Evolutionary conservation across 2,329 filamentous ascomycete genomes (phyloP).

Genomic region (Botrytis squamosa): DNA sequence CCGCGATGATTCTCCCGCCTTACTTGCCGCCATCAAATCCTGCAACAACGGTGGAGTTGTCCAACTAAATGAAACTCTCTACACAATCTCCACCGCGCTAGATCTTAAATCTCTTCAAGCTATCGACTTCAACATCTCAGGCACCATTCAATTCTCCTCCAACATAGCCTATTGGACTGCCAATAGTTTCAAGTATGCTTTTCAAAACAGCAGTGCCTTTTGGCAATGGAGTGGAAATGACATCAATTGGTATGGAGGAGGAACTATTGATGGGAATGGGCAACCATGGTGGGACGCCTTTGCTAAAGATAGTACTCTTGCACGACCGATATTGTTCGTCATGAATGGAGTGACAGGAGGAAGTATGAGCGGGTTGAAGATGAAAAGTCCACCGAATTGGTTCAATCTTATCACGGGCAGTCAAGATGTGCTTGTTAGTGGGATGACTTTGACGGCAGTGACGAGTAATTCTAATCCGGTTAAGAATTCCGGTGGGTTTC

Average conservation of each 20-base stretch:
- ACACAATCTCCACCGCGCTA: constrained; percentile 14
- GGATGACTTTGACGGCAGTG: constrained; percentile 6
- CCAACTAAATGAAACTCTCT: constrained; percentile 4
- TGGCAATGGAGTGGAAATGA: constrained; percentile 11
- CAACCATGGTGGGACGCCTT: constrained; percentile 18
- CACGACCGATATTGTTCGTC: constrained; percentile 13
- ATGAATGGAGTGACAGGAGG: constrained; percentile 15
- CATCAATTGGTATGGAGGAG: constrained; percentile 12
- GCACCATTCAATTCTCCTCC: constrained; percentile 11
- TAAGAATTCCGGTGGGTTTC: constrained; percentile 14
- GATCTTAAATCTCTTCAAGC: constrained; percentile 6
- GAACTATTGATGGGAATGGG: constrained; percentile 17
- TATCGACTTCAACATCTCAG: constrained; percentile 14
- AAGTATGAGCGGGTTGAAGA: constrained; percentile 7
- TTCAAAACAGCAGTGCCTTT: constrained; percentile 13
- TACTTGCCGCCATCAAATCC: constrained; percentile 8
- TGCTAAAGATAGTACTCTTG: constrained; percentile 1
- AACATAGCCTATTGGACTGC: constrained; percentile 8
- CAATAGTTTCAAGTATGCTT: constrained; percentile 4
- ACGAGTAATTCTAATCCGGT: constrained; percentile 1
- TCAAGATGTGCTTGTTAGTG: constrained; percentile 13
- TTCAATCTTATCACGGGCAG: constrained; percentile 11
- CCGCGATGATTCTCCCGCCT: constrained; percentile 3
- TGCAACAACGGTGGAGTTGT: constrained; percentile 17
- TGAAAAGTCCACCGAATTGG: constrained; percentile 17